phyloP scores from a whole-genome alignment of 2,329 filamentous ascomycete genomes.

The Colletotrichum orbiculare region DNA sequence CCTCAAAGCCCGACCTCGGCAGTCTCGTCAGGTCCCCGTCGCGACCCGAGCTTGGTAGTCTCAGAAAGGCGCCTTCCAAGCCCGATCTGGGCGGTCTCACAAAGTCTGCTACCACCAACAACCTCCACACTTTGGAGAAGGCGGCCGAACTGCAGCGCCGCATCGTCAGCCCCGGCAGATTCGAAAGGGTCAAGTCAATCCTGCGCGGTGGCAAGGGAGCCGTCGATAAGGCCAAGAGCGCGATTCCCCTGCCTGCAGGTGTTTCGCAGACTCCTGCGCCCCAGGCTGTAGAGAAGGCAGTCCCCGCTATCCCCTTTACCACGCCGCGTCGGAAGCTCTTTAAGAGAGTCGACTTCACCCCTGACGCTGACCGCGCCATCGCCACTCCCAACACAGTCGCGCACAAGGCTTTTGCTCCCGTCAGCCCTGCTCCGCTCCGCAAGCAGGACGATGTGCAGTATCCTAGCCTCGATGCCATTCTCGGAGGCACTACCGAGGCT shows the following conservation, averaged over 20 bases:
- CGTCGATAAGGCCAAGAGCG: conserved; percentile 55
- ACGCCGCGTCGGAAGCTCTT: conserved; percentile 74
- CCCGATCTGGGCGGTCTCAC: conserved; percentile 52
- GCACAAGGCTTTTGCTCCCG: conserved; percentile 62
- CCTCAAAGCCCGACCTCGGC: conserved; percentile 59
- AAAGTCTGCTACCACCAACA: conserved; percentile 65
- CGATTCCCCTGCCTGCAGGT: conserved; percentile 58
- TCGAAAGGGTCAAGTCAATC: conserved; percentile 70
- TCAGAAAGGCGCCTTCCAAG: conserved; percentile 61
- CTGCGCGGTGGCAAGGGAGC: conserved; percentile 56
- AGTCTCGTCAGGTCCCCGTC: conserved; percentile 61
- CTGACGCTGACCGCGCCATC: conserved; percentile 67
- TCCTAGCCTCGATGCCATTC: conserved; percentile 44
- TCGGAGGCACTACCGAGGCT: conserved; percentile 43
- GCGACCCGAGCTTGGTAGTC: conserved; percentile 55
- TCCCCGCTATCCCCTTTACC: conserved; percentile 65
- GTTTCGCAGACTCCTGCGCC: conserved; percentile 60
- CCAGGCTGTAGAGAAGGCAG: conserved; percentile 59
- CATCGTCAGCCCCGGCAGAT: conserved; percentile 60
- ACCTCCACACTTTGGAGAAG: conserved; percentile 46
- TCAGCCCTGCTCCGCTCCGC: conserved; percentile 41
- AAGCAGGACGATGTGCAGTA: conserved; percentile 49
- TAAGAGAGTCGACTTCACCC: conserved; percentile 86
- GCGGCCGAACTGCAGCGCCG: conserved; percentile 48
- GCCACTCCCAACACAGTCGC: conserved; percentile 51